Evolutionary conservation across 352 stramenopile species (phyloP), one percentile per base, ranked within the genome.

Genomic region (Aphanomyces invadans): DNA sequence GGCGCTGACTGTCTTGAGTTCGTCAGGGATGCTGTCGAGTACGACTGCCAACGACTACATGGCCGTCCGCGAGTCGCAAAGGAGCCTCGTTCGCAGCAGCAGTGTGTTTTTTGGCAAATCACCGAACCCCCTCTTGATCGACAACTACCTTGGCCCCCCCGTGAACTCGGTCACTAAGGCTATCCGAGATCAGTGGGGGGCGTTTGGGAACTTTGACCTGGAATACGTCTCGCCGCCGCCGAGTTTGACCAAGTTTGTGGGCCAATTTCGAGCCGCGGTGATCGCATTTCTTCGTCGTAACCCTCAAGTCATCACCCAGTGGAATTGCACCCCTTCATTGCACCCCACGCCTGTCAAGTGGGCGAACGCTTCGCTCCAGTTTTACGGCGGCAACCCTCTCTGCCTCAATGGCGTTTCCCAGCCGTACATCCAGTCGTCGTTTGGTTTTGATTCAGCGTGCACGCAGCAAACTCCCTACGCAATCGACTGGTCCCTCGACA

Each of bases 371-470:
- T 2, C 17, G 1, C 42, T 67, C 25, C 3, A 21, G 10, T 67
- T 67, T 44, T 56, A 23, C 23, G 60, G 60, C 12, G 60, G 60
- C 15, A 57, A 28, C 31, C 60, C 39, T 4, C 5, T 67, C 10
- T 67, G 60, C 21, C 7, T 19, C 17, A 23, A 31, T 10, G 60
- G 60, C 21, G 19, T 9, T 17, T 25, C 60, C 31, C 46, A 67
- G 12, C 9, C 38, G 11, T 67, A 45, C 53, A 38, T 67, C 9
- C 60, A 67, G 21, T 2, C 4, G 10, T 57, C 38, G 7, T 67
- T 67, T 67, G 49, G 60, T 0, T 67, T 67, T 57, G 60, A 67
- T 42, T 26, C 39, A 11, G 33, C 23, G 23, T 67, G 60, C 39
- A 28, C 26, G 15, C 2, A 11, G 7, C 60, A 67, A 49, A 19